Evolutionary conservation across 768 basidiomycete species (phyloP), one percentile per base, ranked within the genome.

Genomic region (Termitomyces sp.): DNA sequence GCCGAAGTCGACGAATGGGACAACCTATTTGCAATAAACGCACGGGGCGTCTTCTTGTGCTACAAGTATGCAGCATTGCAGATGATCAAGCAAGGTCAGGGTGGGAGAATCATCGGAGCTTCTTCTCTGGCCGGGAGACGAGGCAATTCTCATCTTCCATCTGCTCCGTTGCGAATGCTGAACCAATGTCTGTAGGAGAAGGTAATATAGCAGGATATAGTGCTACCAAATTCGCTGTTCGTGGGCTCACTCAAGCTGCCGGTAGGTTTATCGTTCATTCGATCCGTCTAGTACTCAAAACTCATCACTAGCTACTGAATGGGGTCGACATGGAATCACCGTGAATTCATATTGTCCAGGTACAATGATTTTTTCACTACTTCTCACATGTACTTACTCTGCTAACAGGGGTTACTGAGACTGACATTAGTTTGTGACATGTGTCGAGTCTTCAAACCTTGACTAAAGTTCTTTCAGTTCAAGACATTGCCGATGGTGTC

Each of bases 41-140:
- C 63, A 5, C 63, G 66, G 9, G 76, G 77, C 1, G 61, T 65
- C 0, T 75, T 75, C 38, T 58, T 76, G 1, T 75, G 75, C 59
- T 77, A 76, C 61, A 72, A 73, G 45, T 67, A 71, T 49, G 76
- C 77, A 3, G 76, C 68, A 4, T 44, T 66, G 22, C 66, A 69
- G 47, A 80, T 80, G 78, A 70, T 78, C 32, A 63, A 64, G 23
- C 76, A 78, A 63, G 74, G 75, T 23, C 60, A 58, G 3, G 77
- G 78, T 6, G 78, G 78, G 0, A 64, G 75, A 41, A 73, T 79
- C 23, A 69, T 79, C n/a, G 76, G 76, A 13, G 75, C 76, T 0
- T 71, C 67, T 10, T 80, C 77, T 5, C 55, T 73, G 0, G 68
- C 65, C 0, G 76, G 76, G 20, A 71, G 73, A 56, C 35, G 48